These are phyloP conservation scores for Entonaema liquescens DNA, from an alignment of 495 filamentous ascomycete genomes.

Conservation along the genomic window DNA sequence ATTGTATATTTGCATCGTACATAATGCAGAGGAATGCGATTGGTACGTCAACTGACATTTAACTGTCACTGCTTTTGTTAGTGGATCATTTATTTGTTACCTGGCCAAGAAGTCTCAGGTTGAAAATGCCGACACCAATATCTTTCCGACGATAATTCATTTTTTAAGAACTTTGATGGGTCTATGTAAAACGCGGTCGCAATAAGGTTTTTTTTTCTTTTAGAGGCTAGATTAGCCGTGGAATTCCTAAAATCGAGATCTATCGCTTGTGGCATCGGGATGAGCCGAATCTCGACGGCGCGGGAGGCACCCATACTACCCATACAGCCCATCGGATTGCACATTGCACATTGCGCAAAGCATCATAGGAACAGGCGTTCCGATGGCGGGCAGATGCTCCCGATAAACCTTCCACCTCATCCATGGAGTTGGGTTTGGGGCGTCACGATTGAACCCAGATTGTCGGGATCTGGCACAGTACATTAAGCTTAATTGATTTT, in stretches of 20 bases:
- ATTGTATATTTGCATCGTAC: neutral
- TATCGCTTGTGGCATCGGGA: constrained; percentile 27
- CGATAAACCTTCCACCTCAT: constrained; percentile 11
- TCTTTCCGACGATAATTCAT: neutral
- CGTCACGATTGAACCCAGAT: constrained; percentile 23
- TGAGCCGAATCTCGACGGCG: constrained; percentile 19
- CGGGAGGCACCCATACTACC: constrained; percentile 12
- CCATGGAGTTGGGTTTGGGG: constrained; percentile 37
- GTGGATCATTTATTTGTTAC: neutral
- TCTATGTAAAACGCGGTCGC: constrained; percentile 10
- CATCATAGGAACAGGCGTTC: neutral
- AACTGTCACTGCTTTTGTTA: neutral
- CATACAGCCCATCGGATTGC: neutral
- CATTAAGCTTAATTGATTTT: constrained; percentile 22
- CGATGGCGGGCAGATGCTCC: constrained; percentile 10
- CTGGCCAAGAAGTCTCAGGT: neutral
- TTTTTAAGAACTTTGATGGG: neutral
- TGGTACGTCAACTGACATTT: neutral
- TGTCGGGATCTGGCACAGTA: constrained; percentile 34
- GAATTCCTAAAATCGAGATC: constrained; percentile 17
- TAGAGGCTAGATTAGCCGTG: neutral
- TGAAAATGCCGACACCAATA: constrained; percentile 1
- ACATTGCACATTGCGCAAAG: neutral
- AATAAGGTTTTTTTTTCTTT: constrained; percentile 30
- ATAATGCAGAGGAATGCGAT: neutral